Base-by-base conservation (phyloP, 306 rosid species). In the Sesbania bispinosa region DNA sequence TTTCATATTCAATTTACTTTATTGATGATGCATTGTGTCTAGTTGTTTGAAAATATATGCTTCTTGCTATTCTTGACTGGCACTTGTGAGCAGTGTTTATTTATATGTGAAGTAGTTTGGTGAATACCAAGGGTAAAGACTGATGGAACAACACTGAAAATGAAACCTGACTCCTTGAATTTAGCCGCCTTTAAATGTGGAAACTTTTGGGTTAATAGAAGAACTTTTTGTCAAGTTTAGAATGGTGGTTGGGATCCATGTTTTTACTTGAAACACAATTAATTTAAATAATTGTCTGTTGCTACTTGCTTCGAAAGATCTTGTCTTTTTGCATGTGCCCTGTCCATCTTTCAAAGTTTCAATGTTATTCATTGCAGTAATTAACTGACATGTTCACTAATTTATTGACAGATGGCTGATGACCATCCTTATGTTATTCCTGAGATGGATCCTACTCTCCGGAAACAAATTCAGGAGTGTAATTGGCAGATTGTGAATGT, bases 381-480 rank as follows among this genome's bases (percentile, higher is more conserved):
- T 54, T 6, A 48, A 57, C 42, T 70, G 50, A 76, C 11, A 23
- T 62, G 33, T 60, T 79, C 41, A 5, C 23, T 51, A 60, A 64
- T 77, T 43, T 57, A 19, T 53, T 79, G 74, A 67, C 86, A 93
- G 97, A 94, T 94, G 97, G 92, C 97, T 61, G 97, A 91, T 62
- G 97, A 91, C 72, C 85, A 89, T 67, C 96, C 97, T 53, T 87
- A 67, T 73, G 71, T 89, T 73, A 89, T 94, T 73, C 98, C 98
- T 46, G 98, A 89, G 83, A 94, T 94, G 98, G 98, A 94, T 74
- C 75, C 95, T 13, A 94, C 98, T 59, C 92, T 87, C 21, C 76
- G 96, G 60, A 94, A 79, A 70, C 97, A 94, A 87, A 94, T 94
- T 87, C 97, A 94, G 79, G 92, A 91, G 67, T 89, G 96, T 80